Evolutionary conservation across 352 stramenopile genomes (phyloP).

Genomic region (Phytophthora sp.): DNA sequence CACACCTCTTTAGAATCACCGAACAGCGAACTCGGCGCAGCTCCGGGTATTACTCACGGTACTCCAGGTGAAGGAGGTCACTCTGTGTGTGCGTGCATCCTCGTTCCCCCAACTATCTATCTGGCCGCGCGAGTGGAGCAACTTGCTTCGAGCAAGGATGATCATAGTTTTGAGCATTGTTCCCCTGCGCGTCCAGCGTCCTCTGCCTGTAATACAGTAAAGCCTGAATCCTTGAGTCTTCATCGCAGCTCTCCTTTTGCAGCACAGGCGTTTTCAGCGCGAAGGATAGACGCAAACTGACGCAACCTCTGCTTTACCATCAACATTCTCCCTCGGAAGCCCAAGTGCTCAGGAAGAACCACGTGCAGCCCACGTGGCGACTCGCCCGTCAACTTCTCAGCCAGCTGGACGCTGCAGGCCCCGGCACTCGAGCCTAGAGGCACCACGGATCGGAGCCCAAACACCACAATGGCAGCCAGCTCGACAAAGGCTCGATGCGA

Average conservation of each 20-base stretch:
- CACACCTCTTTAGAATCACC: slow-evolving; percentile 41
- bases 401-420: neutral
- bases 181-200: neutral
- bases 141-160: neutral
- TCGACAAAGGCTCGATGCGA: too few species aligned
- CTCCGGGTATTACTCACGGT: slow-evolving; percentile 29
- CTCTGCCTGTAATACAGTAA: slow-evolving; percentile 15
- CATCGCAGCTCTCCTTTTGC: neutral
- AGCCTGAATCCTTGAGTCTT: slow-evolving; percentile 9
- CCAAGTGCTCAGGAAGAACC: slow-evolving; percentile 1
- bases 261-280: neutral
- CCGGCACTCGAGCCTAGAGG: neutral
- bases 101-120: slow-evolving; percentile 23
- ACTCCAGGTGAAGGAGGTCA: slow-evolving; percentile 29
- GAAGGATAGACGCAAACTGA: slow-evolving; percentile 4
- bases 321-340: neutral
- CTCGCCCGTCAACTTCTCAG: slow-evolving; percentile 3
- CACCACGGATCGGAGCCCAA: slow-evolving; percentile 7
- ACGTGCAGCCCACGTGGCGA: neutral
- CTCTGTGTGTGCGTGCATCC: slow-evolving; percentile 7
- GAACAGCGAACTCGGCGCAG: slow-evolving; percentile 30
- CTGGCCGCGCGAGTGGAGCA: neutral
- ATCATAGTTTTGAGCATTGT: neutral
- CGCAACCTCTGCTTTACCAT: too few species aligned
- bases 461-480: neutral